Percentiles rank a stretch among this genome's conserved stretches.
These are phyloP conservation scores for Phaeosphaeria sp. DNA, from an alignment of 2,329 filamentous ascomycete species.

Conservation along the genomic window DNA sequence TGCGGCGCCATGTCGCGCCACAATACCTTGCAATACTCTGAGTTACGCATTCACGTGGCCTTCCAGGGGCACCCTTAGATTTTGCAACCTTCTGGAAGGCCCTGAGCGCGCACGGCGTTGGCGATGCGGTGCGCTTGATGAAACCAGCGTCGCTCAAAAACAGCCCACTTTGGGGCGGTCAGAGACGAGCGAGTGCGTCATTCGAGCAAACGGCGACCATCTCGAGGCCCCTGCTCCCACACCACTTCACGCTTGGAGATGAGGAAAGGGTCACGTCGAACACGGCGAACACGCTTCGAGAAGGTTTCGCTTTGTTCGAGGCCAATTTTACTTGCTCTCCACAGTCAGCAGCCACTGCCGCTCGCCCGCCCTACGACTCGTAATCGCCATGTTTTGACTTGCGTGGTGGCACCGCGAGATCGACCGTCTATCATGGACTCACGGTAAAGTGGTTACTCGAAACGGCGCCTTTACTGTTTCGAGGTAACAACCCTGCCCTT, in stretches of 20 bases:
- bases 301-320: constrained; percentile 38
- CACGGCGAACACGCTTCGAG: constrained; percentile 38
- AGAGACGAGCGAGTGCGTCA: constrained; percentile 32
- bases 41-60: constrained; percentile 22
- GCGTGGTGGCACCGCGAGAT: constrained; percentile 2
- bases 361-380: constrained; percentile 9
- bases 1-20: constrained; percentile 1
- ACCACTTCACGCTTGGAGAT: constrained; percentile 24
- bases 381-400: constrained; percentile 1
- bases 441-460: not conserved
- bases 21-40: constrained; percentile 5
- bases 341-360: constrained; percentile 6
- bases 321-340: constrained; percentile 9
- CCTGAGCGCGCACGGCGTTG: constrained; percentile 10
- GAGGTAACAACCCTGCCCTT: constrained; percentile 8
- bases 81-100: constrained; percentile 26
- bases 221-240: constrained; percentile 29
- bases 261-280: constrained; percentile 17
- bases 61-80: constrained; percentile 1
- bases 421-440: not conserved
- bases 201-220: constrained; percentile 40
- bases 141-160: constrained; percentile 31
- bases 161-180: constrained; percentile 23
- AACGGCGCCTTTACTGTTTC: not conserved
- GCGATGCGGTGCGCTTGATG: constrained; percentile 30